Conservation (phyloP, 1,284 basidiomycete genomes). For the Salmacisia buchloeana region DNA sequence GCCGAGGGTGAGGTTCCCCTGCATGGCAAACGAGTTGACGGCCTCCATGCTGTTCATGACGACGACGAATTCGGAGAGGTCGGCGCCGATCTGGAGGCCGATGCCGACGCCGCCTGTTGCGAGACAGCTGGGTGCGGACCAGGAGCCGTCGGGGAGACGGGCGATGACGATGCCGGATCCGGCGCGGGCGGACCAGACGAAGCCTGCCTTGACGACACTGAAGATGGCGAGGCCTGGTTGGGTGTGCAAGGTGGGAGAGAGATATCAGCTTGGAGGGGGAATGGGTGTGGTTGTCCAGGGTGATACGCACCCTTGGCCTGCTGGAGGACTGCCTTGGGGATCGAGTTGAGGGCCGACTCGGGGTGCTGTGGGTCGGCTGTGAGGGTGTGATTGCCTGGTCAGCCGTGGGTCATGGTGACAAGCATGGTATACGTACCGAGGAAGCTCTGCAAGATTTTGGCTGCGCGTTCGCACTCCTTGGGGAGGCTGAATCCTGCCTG, state of each 20-base stretch:
- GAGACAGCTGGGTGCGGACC: constrained; percentile 95
- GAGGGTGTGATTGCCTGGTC: constrained; percentile 9
- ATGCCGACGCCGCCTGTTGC: constrained; percentile 85
- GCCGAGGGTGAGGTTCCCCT: constrained; percentile 93
- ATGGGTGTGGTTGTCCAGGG: not conserved
- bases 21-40: constrained; percentile 85
- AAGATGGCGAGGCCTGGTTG: constrained; percentile 77
- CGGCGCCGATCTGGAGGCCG: constrained; percentile 78
- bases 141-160: constrained; percentile 87
- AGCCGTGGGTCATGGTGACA: constrained; percentile 10
- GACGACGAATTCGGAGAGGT: constrained; percentile 62
- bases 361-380: constrained; percentile 81
- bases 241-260: not conserved
- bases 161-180: constrained; percentile 92
- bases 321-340: constrained; percentile 88
- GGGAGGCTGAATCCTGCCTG: constrained; percentile 45
- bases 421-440: constrained; percentile 61
- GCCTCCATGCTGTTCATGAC: constrained; percentile 96
- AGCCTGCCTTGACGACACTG: constrained; percentile 77
- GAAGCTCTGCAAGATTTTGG: constrained; percentile 82
- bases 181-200: constrained; percentile 92
- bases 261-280: not conserved
- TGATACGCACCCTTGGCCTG: constrained; percentile 60
- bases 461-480: constrained; percentile 65
- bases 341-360: constrained; percentile 84